Evolutionary conservation across 2,329 filamentous ascomycete genomes (phyloP), one percentile per base, ranked within the genome.

Genomic region (Davidsoniella neocaledoniae): DNA sequence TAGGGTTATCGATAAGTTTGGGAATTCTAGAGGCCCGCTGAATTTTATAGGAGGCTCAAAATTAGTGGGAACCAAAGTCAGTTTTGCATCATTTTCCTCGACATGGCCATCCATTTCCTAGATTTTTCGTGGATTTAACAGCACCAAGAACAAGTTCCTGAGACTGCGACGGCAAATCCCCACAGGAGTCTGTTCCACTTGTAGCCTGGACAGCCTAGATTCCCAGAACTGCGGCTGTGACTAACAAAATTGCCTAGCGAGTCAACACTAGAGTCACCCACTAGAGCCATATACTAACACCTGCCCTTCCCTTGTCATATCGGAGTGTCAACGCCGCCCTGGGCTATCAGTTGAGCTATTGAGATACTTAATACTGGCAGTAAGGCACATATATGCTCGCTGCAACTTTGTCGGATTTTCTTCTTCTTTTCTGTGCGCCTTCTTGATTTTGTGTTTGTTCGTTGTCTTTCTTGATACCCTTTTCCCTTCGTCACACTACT

Each of bases 271-370:
- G 6, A 23, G 9, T 19, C 21, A 21, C 21, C 21, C 21, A 21
- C 21, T 21, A 21, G 6, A 33, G 17, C 7, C 26, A 17, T 41
- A 21, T 46, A 33, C 25, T 33, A 26, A 33, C 5, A 17, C 21
- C 23, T 46, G n/a, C 36, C 25, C 16, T 41, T 29, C 10, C 12
- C 26, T 21, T 37, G 26, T 48, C 16, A 43, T 43, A 37, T 52
- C 51, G 50, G 50, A 52, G 46, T 42, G 21, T 43, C 42, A 49
- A 53, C 46, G 51, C 51, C 46, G 46, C 43, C n/a, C 9, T 39
- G n/a, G 19, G 23, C 46, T 37, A 29, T 19, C 42, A 19, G 23
- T 16, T 9, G 26, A 36, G 37, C 23, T 21, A 12, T 21, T 5
- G 12, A 16, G 36, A 2, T 48, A 16, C 33, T 51, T 36, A 43